Evolutionary conservation across 371 early-diverging fungal genomes (phyloP).

Genomic region (Saksenaea vasiformis): DNA sequence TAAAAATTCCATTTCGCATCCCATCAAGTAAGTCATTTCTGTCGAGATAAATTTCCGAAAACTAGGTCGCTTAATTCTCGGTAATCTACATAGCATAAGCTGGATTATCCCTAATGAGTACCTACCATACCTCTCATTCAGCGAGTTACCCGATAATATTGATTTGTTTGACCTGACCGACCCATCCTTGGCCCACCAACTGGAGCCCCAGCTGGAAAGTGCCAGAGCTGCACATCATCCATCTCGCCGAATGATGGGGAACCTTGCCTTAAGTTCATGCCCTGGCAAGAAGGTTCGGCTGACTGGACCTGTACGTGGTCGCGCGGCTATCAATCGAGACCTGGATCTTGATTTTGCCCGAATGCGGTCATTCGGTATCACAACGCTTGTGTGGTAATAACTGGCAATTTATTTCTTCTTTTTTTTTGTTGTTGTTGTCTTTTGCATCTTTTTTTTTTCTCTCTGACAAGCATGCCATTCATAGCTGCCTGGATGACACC

Average conservation of each 20-base stretch:
- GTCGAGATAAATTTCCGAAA: not conserved
- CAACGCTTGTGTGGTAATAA: constrained; percentile 63
- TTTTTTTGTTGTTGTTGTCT: not conserved
- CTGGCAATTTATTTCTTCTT: not conserved
- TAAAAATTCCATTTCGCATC: constrained; percentile 60
- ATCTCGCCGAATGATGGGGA: constrained; percentile 41
- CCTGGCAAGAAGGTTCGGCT: constrained; percentile 85
- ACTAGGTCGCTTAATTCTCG: not conserved
- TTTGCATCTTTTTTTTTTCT: not conserved
- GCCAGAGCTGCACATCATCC: constrained; percentile 10
- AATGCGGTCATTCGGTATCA: constrained; percentile 61
- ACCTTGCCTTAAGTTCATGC: constrained; percentile 75
- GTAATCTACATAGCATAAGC: constrained; percentile 40
- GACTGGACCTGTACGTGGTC: constrained; percentile 74
- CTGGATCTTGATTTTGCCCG: constrained; percentile 72
- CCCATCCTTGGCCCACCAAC: constrained; percentile 21
- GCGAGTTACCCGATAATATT: constrained; percentile 32
- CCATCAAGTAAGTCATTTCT: constrained; percentile 48
- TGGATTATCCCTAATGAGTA: constrained; percentile 58
- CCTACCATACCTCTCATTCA: constrained; percentile 29
- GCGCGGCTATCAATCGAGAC: constrained; percentile 76
- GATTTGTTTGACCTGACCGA: constrained; percentile 48
- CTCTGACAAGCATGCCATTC: not conserved
- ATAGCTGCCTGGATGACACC: constrained; percentile 72
- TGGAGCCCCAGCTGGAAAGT: constrained; percentile 7